Evolutionary conservation across 225 moss, liverwort and hornwort genomes (phyloP), one percentile per base, ranked within the genome.

Genomic region (Marchantia paleacea): DNA sequence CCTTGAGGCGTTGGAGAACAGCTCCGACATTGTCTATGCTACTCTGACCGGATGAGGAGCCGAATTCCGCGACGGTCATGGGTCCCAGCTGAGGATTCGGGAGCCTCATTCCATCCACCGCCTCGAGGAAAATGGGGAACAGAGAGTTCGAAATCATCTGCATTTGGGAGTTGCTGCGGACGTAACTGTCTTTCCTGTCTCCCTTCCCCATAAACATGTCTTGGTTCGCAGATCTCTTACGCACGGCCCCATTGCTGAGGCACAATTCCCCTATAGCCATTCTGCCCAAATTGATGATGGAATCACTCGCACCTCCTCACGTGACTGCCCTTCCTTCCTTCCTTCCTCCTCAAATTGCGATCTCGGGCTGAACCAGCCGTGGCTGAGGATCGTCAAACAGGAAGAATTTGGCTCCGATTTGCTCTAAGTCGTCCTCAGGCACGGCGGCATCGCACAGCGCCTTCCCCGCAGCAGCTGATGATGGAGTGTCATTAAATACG

Each of bases 201-300:
- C 28, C 31, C 29, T 54, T 54, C 50, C 29, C 75, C 75, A 75
- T 75, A 25, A 55, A 75, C 29, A 29, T 28, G 29, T 55, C 75
- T 6, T 75, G 75, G 29, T 10, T 28, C 22, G 25, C 3, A 9
- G 75, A 75, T 30, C 77, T 77, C 48, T 62, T 61, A 8, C 12
- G 47, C 3, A 48, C 25, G 55, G 12, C 57, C 54, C 75, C 30
- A 57, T n/a, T 54, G 30, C n/a, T 61, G 10, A 77, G n/a, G n/a
- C 47, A 61, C 14, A 60, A 24, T 25, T 77, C 77, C 29, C 77
- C 62, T 18, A 77, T n/a, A n/a, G 77, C 77, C 61, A 63, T 61
- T 53, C 73, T 20, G 28, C 12, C 0, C 67, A 67, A 29, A 25
- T 39, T 39, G 39, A 39, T 39, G 39, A 2, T 2, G 39, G 39